Base-by-base conservation (phyloP, 805 yeast genomes). In the Lachancea nothofagi region DNA sequence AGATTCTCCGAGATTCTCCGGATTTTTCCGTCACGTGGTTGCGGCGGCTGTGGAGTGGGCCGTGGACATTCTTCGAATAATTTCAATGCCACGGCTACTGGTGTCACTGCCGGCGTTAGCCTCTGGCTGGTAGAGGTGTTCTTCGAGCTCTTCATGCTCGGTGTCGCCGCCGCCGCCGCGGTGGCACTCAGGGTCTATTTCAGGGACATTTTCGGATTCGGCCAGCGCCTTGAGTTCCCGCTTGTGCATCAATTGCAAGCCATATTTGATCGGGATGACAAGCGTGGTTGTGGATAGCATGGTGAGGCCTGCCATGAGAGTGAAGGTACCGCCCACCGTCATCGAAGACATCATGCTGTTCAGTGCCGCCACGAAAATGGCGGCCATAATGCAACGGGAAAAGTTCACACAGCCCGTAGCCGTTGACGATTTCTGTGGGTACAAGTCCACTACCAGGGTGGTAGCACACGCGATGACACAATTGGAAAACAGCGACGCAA, bases 321-420 rank as follows among this genome's bases (percentile, higher is more conserved):
- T 79, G 52, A 78, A 85, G 1, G 84, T 74, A 13, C 95, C 93
- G 1, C 96, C 96, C 9, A 74, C 60, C 0, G 76, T 75, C 75
- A 88, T 66, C 0, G 64, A 44, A 0, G 41, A 40, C 10, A 69
- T 65, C 90, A 88, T 83, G 35, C 63, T 69, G 15, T 77, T 71
- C 15, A 85, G 65, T 2, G 78, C 79, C 0, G 84, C 93, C 15
- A 82, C 70, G 30, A 83, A 78, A 1, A 76, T 70, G 0, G 95
- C 95, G 22, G 81, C 80, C 34, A 77, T 51, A n/a, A 75, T 65
- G 55, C 96, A 88, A 49, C 96, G 66, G 17, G 78, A 69, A 21
- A 87, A 62, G 53, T 88, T 88, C 46, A 81, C 68, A 36, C 83
- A 70, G 7, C 93, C 81, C 1, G 86, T 73, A 4, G 89, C 81